A percentile compares a stretch with the other conserved stretches of the same genome.
These are phyloP conservation scores for Trichoderma sp. DNA, from an alignment of 2,329 filamentous ascomycete genomes.

Conservation along the genomic window DNA sequence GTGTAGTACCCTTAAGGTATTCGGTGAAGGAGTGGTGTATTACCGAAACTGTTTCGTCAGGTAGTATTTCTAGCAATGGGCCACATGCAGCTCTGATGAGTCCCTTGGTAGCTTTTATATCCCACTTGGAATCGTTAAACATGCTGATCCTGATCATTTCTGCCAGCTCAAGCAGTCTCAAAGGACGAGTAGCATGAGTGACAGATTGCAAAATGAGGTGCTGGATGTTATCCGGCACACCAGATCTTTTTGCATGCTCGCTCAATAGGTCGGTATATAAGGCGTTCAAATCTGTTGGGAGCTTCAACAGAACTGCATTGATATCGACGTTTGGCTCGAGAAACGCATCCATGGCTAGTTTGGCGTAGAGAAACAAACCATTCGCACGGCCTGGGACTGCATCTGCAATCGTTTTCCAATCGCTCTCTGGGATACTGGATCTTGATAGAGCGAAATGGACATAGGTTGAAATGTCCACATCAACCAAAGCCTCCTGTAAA, in stretches of 20 bases:
- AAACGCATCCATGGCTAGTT: conserved; percentile 42
- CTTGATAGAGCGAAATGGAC: conserved; percentile 28
- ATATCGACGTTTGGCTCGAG: conserved; percentile 29
- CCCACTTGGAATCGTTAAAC: background rate
- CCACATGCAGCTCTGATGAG: conserved; percentile 41
- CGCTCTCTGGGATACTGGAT: conserved; percentile 21
- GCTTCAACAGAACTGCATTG: conserved; percentile 28
- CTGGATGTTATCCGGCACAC: conserved; percentile 35
- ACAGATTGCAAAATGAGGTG: conserved; percentile 40
- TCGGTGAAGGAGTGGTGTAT: conserved; percentile 52
- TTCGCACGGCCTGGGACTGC: conserved; percentile 38
- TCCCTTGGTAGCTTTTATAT: conserved; percentile 35
- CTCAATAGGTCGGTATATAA: conserved; percentile 43
- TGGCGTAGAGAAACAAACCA: conserved; percentile 47
- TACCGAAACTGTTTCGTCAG: conserved; percentile 44
- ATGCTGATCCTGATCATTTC: conserved; percentile 27
- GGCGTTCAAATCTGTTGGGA: conserved; percentile 38
- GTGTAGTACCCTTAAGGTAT: conserved; percentile 35
- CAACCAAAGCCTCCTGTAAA: conserved; percentile 37
- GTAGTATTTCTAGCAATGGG: conserved; percentile 43
- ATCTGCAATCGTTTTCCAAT: conserved; percentile 24
- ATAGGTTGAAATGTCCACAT: conserved; percentile 40
- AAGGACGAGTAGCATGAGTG: conserved; percentile 41
- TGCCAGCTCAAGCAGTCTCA: conserved; percentile 44
- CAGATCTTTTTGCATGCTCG: conserved; percentile 37